Base-by-base conservation (phyloP, 495 filamentous ascomycete genomes). In the Amniculicola lignicola region DNA sequence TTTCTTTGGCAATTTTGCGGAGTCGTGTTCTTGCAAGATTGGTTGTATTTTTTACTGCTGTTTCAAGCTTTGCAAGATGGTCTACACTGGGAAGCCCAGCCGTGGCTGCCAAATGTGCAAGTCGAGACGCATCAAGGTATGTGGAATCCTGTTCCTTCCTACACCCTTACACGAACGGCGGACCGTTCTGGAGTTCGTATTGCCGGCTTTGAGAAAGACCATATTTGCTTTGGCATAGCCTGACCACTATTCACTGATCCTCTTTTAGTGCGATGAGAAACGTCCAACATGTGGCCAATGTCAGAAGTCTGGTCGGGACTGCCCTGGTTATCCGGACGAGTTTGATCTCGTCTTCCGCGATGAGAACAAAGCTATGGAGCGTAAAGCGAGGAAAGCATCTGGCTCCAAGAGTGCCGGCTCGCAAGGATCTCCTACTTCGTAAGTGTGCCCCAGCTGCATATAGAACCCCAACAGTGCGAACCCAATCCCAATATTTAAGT, bases 331-430 rank as follows among this genome's bases (percentile, higher is more conserved):
- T 46, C 60, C 42, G 52, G 63, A 70, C 33, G 67, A 68, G 46
- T 70, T 70, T 50, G 67, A 70, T 51, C 52, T 70, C 7, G 62
- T 68, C 15, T 67, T 67, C 41, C 65, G 67, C 22, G 54, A 67
- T 51, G 67, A 69, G 43, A 69, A 57, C 31, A 54, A 52, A 42
- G 64, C 63, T 12, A 44, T 59, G 49, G 52, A 45, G 31, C 47
- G 53, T 1, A 66, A 59, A 35, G 54, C 54, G 27, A 59, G 58
- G 51, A 67, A 55, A 27, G 36, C 41, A 22, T 45, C 36, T 18
- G 58, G 50, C n/a, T 31, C 42, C 10, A 61, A 50, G 22, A 49
- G 36, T 38, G 43, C 15, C 23, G 24, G 47, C 24, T 53, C 61
- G 36, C 23, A 54, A 44, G 28, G 44, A 27, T 59, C 54, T 35